phyloP scores from a whole-genome alignment of 108 stramenopile genomes.

The Conticribra weissflogii region DNA sequence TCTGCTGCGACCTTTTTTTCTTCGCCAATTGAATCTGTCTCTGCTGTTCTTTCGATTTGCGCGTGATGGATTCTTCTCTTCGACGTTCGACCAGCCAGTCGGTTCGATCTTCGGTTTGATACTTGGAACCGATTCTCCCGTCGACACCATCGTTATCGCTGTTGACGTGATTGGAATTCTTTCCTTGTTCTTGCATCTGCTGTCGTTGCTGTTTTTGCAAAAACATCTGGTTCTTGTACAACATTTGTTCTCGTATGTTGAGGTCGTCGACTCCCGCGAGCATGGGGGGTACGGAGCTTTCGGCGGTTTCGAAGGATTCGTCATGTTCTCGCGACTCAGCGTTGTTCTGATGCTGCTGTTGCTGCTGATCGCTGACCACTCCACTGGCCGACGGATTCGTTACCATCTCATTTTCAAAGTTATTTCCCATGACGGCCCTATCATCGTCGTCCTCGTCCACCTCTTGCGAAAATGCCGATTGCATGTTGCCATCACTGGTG shows the following conservation, averaged over 20 bases:
- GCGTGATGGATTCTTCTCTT: background rate
- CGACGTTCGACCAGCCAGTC: constrained; percentile 6
- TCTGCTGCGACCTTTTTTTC: no score
- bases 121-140: constrained; percentile 1
- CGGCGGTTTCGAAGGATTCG: background rate
- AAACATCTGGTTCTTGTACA: constrained; percentile 34
- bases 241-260: constrained; percentile 28
- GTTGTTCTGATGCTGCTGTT: background rate
- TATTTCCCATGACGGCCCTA: background rate
- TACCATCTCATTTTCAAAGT: background rate
- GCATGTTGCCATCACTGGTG: no score
- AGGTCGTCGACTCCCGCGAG: constrained; percentile 14
- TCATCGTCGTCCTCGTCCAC: no score
- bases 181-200: background rate
- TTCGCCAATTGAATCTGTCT: background rate
- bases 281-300: constrained; percentile 3
- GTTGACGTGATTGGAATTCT: background rate
- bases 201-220: background rate
- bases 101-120: background rate
- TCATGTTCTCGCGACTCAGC: background rate
- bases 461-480: no score
- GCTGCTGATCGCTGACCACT: no score
- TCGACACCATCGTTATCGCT: background rate
- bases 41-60: background rate
- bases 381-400: no score